Percentiles rank a stretch among this genome's conserved stretches.
These are phyloP conservation scores for Endotrypanum monterogeii DNA, from an alignment of 208 protist species.

Conservation along the genomic window DNA sequence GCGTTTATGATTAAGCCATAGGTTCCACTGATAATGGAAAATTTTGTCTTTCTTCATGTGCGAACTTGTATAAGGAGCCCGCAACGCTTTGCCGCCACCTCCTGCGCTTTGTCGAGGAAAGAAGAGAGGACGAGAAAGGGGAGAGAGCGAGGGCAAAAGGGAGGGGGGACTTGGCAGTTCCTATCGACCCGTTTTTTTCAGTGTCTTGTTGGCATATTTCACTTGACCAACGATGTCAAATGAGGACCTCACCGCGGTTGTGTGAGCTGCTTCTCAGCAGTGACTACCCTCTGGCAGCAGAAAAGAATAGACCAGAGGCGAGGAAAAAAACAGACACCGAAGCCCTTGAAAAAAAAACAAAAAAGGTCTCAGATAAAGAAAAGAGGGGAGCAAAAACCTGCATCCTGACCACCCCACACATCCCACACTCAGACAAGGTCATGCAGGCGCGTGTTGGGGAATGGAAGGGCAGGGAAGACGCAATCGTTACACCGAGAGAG, in stretches of 20 bases:
- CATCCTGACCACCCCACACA: background rate
- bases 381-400: background rate
- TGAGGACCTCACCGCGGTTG: background rate
- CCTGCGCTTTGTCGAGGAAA: too few relatives aligned
- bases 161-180: background rate
- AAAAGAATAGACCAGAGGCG: background rate
- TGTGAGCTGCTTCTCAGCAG: background rate
- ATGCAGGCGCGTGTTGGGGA: background rate
- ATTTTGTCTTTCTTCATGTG: too few relatives aligned
- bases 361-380: background rate
- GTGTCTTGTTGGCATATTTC: background rate
- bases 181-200: too few relatives aligned
- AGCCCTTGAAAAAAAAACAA: background rate
- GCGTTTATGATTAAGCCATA: background rate
- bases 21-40: background rate
- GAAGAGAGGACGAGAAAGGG: background rate
- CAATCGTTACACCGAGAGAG: background rate
- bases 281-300: background rate
- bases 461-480: background rate
- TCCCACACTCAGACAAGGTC: too few relatives aligned
- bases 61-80: background rate
- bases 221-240: background rate
- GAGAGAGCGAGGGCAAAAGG: background rate
- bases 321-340: background rate
- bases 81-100: background rate